phyloP scores from a whole-genome alignment of 2,329 filamentous ascomycete genomes.

The Colletotrichum trifolii region DNA sequence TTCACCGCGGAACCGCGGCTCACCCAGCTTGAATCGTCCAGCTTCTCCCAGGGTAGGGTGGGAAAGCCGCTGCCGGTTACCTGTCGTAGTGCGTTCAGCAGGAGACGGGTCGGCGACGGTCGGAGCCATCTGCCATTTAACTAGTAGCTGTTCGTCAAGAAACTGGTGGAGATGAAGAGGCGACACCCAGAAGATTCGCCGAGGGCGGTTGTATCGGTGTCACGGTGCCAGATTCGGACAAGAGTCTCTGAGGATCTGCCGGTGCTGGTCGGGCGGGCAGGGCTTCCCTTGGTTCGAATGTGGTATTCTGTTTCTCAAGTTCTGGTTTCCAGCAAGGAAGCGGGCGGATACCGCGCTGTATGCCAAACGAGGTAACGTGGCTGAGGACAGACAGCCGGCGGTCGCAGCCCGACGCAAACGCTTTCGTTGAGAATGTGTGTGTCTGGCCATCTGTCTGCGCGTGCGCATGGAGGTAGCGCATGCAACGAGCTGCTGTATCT shows the following conservation, averaged over 20 bases:
- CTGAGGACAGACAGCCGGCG: conserved; percentile 20
- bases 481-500: conserved; percentile 6
- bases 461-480: too few relatives aligned
- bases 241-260: neutral
- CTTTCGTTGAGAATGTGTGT: conserved; percentile 3
- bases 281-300: neutral
- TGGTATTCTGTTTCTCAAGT: neutral
- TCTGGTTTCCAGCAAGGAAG: conserved; percentile 18
- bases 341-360: conserved; percentile 1
- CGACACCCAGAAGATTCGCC: neutral
- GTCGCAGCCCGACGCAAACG: conserved; percentile 23
- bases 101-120: conserved; percentile 6
- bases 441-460: neutral
- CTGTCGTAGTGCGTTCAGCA: neutral
- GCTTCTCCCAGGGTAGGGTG: conserved; percentile 20
- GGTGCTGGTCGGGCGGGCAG: neutral
- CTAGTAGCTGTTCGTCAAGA: conserved; percentile 3
- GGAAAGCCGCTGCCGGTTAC: neutral
- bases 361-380: neutral
- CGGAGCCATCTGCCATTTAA: conserved; percentile 3
- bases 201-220: conserved; percentile 11
- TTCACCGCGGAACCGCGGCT: conserved; percentile 25
- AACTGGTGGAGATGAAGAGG: conserved; percentile 12
- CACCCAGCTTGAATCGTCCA: conserved; percentile 24
- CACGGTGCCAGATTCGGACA: conserved; percentile 13